Percentiles rank a stretch among this genome's conserved stretches.
phyloP scores from a whole-genome alignment of 2,329 filamentous ascomycete species.

The Talaromyces piceae region DNA sequence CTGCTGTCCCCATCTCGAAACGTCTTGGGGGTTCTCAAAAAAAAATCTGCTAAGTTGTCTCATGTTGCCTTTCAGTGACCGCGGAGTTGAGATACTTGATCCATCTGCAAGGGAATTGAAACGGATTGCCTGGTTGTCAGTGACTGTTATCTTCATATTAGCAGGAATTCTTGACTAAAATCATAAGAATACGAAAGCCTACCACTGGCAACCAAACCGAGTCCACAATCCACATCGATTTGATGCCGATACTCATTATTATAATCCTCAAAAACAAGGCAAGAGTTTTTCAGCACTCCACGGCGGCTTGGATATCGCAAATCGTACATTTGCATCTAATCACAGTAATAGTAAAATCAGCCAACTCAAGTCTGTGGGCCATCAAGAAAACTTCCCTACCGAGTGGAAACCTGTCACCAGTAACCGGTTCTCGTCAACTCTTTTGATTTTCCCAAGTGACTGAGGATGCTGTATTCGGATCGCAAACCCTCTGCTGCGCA shows the following conservation, averaged over 20 bases:
- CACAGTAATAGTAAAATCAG: neutral
- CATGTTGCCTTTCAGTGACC: neutral
- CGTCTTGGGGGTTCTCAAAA: slow-evolving; percentile 25
- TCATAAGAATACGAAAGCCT: slow-evolving; percentile 8
- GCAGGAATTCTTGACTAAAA: neutral
- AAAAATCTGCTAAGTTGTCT: slow-evolving; percentile 17
- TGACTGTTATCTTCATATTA: slow-evolving; percentile 18
- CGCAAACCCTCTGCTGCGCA: slow-evolving; percentile 25
- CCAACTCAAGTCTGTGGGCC: neutral
- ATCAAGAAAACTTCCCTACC: slow-evolving; percentile 17
- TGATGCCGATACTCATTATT: slow-evolving; percentile 20
- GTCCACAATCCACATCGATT: slow-evolving; percentile 31
- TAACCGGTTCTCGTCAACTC: slow-evolving; percentile 28
- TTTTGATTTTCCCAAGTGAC: slow-evolving; percentile 27
- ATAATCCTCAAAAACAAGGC: slow-evolving; percentile 30
- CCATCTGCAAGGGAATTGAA: slow-evolving; percentile 34
- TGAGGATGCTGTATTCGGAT: slow-evolving; percentile 28
- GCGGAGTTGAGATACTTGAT: slow-evolving; percentile 16
- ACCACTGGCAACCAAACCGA: slow-evolving; percentile 34
- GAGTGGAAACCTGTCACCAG: slow-evolving; percentile 27
- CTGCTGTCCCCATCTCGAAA: slow-evolving; percentile 19
- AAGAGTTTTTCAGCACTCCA: slow-evolving; percentile 26
- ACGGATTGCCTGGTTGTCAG: slow-evolving; percentile 26
- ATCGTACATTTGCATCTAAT: slow-evolving; percentile 36
- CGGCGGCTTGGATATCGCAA: slow-evolving; percentile 29